phyloP scores from a whole-genome alignment of 805 yeast species.

The Kurtzmaniella cleridarum region DNA sequence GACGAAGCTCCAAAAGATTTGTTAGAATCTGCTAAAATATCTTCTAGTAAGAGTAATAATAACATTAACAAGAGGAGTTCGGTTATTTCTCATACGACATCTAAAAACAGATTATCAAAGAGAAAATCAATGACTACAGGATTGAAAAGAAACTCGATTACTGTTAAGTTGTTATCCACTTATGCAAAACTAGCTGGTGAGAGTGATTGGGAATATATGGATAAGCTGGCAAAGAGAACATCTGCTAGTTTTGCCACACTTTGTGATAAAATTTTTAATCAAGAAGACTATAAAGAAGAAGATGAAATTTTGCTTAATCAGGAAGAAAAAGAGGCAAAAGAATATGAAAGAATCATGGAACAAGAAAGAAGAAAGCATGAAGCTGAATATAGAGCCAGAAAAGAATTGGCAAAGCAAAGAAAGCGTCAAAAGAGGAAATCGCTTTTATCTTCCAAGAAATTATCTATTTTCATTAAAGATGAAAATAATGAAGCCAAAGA shows the following conservation, averaged over 20 bases:
- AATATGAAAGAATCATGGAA: conserved; percentile 44
- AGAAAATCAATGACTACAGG: conserved; percentile 39
- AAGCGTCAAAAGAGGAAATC: conserved; percentile 38
- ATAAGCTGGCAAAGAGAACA: conserved; percentile 68
- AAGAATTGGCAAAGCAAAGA: conserved; percentile 42
- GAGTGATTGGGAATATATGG: conserved; percentile 63
- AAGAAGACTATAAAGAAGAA: conserved; percentile 48
- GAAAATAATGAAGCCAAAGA: conserved; percentile 27
- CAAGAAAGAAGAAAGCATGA: conserved; percentile 44
- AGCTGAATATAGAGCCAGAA: conserved; percentile 45
- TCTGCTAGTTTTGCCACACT: conserved; percentile 73
- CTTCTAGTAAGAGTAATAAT: conserved; percentile 11
- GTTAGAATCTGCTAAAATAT: conserved; percentile 24
- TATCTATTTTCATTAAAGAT: conserved; percentile 32
- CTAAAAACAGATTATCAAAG: conserved; percentile 26
- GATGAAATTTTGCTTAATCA: conserved; percentile 42
- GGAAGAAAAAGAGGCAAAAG: conserved; percentile 38
- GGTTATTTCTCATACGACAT: conserved; percentile 16
- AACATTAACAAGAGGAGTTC: conserved; percentile 22
- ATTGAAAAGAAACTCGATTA: conserved; percentile 63
- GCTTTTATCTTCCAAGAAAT: conserved; percentile 30
- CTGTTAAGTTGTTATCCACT: conserved; percentile 63
- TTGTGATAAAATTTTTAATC: conserved; percentile 72
- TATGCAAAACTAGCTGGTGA: conserved; percentile 67
- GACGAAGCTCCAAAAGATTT: conserved; percentile 15